Conservation (phyloP, 2,329 filamentous ascomycete species). For the Cryphonectria nitschkei region DNA sequence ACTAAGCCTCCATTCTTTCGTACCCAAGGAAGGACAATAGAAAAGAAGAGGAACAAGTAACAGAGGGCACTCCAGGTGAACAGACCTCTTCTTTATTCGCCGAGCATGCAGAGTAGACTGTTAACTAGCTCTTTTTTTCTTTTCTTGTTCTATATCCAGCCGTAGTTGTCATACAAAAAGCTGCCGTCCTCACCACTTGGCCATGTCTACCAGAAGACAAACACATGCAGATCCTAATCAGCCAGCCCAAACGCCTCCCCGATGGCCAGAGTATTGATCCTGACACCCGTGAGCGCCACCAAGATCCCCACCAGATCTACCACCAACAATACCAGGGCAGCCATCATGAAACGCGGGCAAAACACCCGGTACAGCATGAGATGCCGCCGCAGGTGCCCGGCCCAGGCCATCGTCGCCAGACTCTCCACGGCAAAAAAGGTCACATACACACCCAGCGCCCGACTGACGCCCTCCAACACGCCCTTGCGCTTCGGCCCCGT, state of each 20-base stretch:
- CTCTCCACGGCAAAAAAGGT: conserved; percentile 83
- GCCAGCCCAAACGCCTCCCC: conserved; percentile 88
- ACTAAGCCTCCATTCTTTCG: neutral
- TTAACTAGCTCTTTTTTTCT: neutral
- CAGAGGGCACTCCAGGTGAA: neutral
- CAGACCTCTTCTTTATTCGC: neutral
- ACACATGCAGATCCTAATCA: conserved; percentile 40
- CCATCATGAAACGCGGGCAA: conserved; percentile 86
- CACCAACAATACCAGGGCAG: conserved; percentile 69
- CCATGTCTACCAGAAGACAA: neutral
- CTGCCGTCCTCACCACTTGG: neutral
- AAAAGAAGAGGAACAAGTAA: neutral
- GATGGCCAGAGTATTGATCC: conserved; percentile 78
- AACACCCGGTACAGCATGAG: conserved; percentile 98
- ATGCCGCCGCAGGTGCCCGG: conserved; percentile 83
- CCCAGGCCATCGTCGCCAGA: conserved; percentile 87
- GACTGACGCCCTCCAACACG: conserved; percentile 70
- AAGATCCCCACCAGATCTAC: conserved; percentile 76
- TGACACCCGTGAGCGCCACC: conserved; percentile 73
- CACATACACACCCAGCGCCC: conserved; percentile 74
- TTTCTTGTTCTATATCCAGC: conserved; percentile 2
- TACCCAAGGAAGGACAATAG: neutral
- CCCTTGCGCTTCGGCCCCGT: conserved; percentile 73
- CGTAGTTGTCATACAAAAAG: neutral
- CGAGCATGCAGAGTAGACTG: neutral